A percentile compares a stretch with the other conserved stretches of the same genome.
Conservation (phyloP, 192 early-diverging fungal genomes). For the Coemansia interrupta region DNA sequence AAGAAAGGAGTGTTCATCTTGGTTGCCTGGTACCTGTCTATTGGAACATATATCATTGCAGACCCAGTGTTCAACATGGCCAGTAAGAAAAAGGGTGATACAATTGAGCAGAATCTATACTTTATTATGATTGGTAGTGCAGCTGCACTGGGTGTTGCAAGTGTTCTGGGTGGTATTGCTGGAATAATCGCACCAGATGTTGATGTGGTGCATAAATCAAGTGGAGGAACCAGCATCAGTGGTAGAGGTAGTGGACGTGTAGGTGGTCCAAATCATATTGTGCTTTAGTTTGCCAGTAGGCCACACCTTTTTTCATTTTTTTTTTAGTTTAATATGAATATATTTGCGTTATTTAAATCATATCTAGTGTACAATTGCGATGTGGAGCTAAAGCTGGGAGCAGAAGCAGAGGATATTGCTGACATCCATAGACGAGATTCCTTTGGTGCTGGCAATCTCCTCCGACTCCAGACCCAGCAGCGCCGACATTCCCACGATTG, state of each 20-base stretch:
- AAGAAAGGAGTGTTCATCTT: neutral
- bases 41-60: neutral
- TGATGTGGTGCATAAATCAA: too few relatives aligned
- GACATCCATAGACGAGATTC: neutral
- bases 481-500: neutral
- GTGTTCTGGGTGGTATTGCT: neutral
- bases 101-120: neutral
- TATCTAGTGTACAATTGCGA: too few relatives aligned
- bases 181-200: too few relatives aligned
- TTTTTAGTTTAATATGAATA: too few relatives aligned
- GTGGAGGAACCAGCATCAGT: too few relatives aligned
- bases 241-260: too few relatives aligned
- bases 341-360: too few relatives aligned
- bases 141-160: neutral
- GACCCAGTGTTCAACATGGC: neutral
- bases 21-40: conserved; percentile 3
- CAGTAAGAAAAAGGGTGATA: neutral
- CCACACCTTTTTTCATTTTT: too few relatives aligned
- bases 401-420: neutral
- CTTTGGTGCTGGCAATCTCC: neutral
- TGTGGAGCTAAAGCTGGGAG: too few relatives aligned
- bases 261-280: too few relatives aligned
- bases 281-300: too few relatives aligned
- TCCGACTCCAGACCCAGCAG: neutral
- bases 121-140: neutral